phyloP scores from a whole-genome alignment of 2,329 filamentous ascomycete species.

The Coniochaeta ligniaria region DNA sequence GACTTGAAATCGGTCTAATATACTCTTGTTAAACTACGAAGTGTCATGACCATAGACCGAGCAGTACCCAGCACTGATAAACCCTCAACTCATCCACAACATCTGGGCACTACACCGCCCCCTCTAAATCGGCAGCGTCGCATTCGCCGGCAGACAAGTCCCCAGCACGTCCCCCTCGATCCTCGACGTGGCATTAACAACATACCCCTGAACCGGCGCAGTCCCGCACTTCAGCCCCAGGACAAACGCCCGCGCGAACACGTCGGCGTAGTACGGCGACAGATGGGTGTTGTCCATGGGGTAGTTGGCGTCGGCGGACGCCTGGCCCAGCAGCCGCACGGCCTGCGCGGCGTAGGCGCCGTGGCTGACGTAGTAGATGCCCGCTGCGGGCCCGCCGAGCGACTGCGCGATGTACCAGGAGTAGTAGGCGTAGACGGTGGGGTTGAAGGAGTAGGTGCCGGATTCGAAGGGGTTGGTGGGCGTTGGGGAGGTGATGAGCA shows the following conservation, averaged over 20 bases:
- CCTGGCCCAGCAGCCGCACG: slow-evolving; percentile 40
- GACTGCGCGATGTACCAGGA: slow-evolving; percentile 30
- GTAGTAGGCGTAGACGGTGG: slow-evolving; percentile 50
- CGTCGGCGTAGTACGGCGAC: slow-evolving; percentile 44
- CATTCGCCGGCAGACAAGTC: not conserved
- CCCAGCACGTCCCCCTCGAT: not conserved
- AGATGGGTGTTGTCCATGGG: slow-evolving; percentile 59
- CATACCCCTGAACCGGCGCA: slow-evolving; percentile 27
- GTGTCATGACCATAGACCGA: not conserved
- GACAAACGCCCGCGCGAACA: slow-evolving; percentile 50
- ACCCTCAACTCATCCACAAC: not conserved
- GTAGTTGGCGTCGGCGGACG: slow-evolving; percentile 44
- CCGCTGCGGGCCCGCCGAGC: slow-evolving; percentile 24
- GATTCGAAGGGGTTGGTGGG: slow-evolving; percentile 51
- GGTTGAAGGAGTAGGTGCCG: slow-evolving; percentile 39
- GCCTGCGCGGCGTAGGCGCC: slow-evolving; percentile 48
- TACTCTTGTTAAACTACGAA: not conserved
- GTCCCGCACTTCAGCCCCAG: slow-evolving; percentile 43
- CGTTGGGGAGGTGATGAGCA: slow-evolving; percentile 51
- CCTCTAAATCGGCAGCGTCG: not conserved
- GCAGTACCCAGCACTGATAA: not conserved
- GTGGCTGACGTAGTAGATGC: slow-evolving; percentile 52
- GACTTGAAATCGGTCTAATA: no score
- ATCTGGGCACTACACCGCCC: not conserved
- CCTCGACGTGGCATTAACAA: slow-evolving; percentile 21